A percentile compares a stretch with the other conserved stretches of the same genome.
These are phyloP conservation scores for Mycena indigotica DNA, from an alignment of 768 basidiomycete genomes.

Conservation along the genomic window DNA sequence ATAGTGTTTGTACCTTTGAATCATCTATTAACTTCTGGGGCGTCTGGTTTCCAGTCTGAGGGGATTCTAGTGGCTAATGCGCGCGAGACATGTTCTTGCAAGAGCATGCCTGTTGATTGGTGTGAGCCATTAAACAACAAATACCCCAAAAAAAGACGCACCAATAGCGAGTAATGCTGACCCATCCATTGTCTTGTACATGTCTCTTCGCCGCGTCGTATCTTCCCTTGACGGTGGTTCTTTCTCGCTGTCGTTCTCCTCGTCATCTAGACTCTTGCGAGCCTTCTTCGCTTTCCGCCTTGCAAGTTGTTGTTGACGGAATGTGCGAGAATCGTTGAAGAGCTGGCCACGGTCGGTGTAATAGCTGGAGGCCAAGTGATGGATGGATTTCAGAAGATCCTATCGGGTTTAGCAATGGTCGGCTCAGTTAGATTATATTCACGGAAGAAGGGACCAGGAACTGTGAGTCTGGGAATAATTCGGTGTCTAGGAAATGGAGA, in stretches of 20 bases:
- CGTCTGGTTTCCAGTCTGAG: slow-evolving; percentile 48
- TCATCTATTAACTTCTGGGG: not conserved
- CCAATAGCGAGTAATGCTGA: slow-evolving; percentile 74
- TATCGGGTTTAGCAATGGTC: slow-evolving; percentile 17
- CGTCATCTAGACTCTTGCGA: slow-evolving; percentile 15
- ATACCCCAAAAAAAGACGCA: slow-evolving; percentile 32
- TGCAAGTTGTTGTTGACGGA: slow-evolving; percentile 38
- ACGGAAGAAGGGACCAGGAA: slow-evolving; percentile 20
- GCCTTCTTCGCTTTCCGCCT: slow-evolving; percentile 18
- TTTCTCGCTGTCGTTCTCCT: slow-evolving; percentile 10
- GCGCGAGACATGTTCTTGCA: slow-evolving; percentile 64
- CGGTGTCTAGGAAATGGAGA: slow-evolving; percentile 11
- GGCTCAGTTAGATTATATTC: not conserved
- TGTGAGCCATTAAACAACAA: not conserved
- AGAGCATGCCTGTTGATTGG: slow-evolving; percentile 54
- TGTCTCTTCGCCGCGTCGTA: slow-evolving; percentile 45
- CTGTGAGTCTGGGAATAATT: not conserved
- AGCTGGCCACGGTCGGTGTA: slow-evolving; percentile 67
- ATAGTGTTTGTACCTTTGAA: not conserved
- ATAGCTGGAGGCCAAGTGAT: slow-evolving; percentile 50
- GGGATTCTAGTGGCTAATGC: slow-evolving; percentile 44
- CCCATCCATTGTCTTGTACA: slow-evolving; percentile 78
- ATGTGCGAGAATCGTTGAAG: slow-evolving; percentile 49
- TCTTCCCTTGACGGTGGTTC: slow-evolving; percentile 16
- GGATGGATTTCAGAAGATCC: slow-evolving; percentile 55